phyloP scores from a whole-genome alignment of 2,329 filamentous ascomycete genomes.

The Drechmeria coniospora region DNA sequence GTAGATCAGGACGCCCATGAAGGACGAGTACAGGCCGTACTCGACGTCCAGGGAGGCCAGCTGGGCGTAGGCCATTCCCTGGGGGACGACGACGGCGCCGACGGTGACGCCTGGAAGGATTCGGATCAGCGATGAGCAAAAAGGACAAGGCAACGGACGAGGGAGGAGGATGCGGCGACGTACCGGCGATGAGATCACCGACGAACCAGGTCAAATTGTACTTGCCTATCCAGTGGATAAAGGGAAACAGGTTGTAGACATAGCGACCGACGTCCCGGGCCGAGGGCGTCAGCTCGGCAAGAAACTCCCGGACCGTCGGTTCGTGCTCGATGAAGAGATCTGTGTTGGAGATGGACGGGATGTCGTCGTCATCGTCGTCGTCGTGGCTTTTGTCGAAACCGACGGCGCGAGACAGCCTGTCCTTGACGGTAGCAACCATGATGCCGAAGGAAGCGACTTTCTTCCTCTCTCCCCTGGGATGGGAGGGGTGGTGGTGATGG shows the following conservation, averaged over 20 bases:
- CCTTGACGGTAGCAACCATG: conserved; percentile 9
- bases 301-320: conserved; percentile 24
- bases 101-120: conserved; percentile 23
- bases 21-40: conserved; percentile 53
- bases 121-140: conserved; percentile 8
- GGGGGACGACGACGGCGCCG: conserved; percentile 38
- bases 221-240: conserved; percentile 32
- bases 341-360: conserved; percentile 20
- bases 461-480: neutral
- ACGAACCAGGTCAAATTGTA: conserved; percentile 32
- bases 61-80: conserved; percentile 37
- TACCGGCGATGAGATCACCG: conserved; percentile 30
- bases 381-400: conserved; percentile 16
- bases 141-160: neutral
- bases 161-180: conserved; percentile 5
- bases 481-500: neutral
- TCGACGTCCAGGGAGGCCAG: conserved; percentile 31
- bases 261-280: conserved; percentile 16
- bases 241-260: conserved; percentile 29
- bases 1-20: conserved; percentile 88
- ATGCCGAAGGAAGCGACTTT: neutral
- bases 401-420: conserved; percentile 15
- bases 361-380: conserved; percentile 15
- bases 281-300: conserved; percentile 22
- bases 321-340: conserved; percentile 25